Evolutionary conservation across 1,284 basidiomycete genomes (phyloP).

Genomic region (Apiotrichum montevideense): DNA sequence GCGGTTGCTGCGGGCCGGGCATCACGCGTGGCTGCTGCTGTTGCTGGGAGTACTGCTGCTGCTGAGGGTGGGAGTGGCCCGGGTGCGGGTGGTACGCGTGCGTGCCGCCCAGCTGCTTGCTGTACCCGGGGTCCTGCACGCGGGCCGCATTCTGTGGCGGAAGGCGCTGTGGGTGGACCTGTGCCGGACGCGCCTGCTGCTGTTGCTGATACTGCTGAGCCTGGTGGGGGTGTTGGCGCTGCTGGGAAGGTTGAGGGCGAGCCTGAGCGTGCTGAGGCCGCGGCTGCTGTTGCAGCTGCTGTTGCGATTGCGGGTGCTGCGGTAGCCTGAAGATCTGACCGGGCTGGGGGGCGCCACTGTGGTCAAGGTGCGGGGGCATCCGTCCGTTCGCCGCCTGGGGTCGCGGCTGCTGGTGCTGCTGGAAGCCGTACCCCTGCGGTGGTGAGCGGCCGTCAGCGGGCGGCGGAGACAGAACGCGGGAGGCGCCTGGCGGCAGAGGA

Average conservation of each 20-base stretch:
- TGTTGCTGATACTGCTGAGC: background rate
- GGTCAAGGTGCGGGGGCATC: background rate
- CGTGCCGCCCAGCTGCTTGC: background rate
- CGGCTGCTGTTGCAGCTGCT: constrained; percentile 16
- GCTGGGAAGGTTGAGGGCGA: too few relatives aligned
- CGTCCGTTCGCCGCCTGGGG: background rate
- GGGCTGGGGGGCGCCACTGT: background rate
- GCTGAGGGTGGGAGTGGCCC: background rate
- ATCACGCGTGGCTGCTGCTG: background rate
- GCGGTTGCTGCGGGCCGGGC: constrained; percentile 10
- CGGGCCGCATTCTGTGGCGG: background rate
- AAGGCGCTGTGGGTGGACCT: background rate
- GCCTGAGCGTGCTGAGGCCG: background rate
- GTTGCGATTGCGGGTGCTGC: constrained; percentile 1
- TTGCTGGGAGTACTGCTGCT: constrained; percentile 7
- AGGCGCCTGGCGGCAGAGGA: background rate
- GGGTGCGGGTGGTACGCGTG: background rate
- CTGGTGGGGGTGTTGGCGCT: background rate
- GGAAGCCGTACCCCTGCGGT: background rate
- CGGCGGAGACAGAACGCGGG: background rate
- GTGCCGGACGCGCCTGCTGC: background rate
- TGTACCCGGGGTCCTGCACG: background rate
- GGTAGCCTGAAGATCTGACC: background rate
- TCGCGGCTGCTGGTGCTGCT: background rate
- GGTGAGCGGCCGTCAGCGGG: background rate